A percentile compares a stretch with the other conserved stretches of the same genome.
Evolutionary conservation across 305 asterid species (phyloP).

Genomic region (Vinca major): DNA sequence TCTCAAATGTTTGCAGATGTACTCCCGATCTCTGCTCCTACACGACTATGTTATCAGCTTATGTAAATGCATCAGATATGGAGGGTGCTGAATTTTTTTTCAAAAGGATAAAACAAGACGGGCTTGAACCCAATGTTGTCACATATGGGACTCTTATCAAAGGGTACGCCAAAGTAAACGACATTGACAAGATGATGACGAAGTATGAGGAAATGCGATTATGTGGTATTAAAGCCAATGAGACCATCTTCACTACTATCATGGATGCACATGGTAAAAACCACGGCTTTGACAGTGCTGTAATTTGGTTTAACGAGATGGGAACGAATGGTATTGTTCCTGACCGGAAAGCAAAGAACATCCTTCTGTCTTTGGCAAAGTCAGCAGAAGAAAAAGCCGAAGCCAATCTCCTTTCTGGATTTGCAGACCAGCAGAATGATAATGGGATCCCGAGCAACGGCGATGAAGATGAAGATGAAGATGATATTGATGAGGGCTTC

Average conservation of each 20-base stretch:
- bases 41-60: constrained; percentile 82
- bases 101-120: constrained; percentile 67
- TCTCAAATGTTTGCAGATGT: constrained; percentile 36
- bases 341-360: constrained; percentile 78
- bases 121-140: constrained; percentile 57
- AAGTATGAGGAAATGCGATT: constrained; percentile 63
- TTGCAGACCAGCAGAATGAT: constrained; percentile 8
- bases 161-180: constrained; percentile 62
- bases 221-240: constrained; percentile 52
- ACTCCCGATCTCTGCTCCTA: constrained; percentile 83
- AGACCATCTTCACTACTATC: constrained; percentile 66
- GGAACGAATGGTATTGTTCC: constrained; percentile 46
- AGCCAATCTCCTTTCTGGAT: constrained; percentile 31
- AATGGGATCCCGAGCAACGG: constrained; percentile 5
- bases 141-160: constrained; percentile 72
- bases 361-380: constrained; percentile 77
- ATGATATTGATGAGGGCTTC: constrained; percentile 7
- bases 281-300: constrained; percentile 64
- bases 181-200: constrained; percentile 80
- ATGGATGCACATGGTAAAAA: constrained; percentile 92
- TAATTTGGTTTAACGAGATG: constrained; percentile 81
- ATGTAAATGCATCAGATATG: constrained; percentile 78
- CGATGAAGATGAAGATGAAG: constrained; percentile 1
- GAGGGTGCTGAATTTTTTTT: constrained; percentile 88
- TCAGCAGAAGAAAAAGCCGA: constrained; percentile 41